Evolutionary conservation across 164 flowering plant species (phyloP).

Genomic region (Annona cherimola): DNA sequence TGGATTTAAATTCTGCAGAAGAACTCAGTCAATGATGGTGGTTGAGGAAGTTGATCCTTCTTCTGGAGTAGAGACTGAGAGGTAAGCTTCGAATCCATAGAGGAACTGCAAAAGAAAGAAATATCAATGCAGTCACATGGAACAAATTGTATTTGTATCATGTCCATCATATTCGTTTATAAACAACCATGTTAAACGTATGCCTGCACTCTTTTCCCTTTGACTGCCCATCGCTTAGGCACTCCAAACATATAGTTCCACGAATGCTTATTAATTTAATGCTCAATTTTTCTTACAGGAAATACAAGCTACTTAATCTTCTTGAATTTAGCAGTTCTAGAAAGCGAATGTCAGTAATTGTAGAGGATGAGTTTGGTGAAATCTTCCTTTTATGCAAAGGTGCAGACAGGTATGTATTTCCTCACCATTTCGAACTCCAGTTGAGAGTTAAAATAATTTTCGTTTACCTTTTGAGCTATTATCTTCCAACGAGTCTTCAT

Average conservation of each 20-base stretch:
- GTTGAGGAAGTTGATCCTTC: slow-evolving; percentile 37
- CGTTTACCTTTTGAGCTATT: not conserved
- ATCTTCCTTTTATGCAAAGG: slow-evolving; percentile 71
- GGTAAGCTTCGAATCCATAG: slow-evolving; percentile 23
- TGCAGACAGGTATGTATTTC: slow-evolving; percentile 49
- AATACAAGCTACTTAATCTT: slow-evolving; percentile 49
- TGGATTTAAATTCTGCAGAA: slow-evolving; percentile 57
- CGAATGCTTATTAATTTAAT: too few species aligned
- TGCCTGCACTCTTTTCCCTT: not conserved
- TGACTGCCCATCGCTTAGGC: not conserved
- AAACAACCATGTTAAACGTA: not conserved
- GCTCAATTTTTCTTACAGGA: slow-evolving; percentile 29
- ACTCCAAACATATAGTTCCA: too few species aligned
- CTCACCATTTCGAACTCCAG: not conserved
- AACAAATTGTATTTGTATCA: not conserved
- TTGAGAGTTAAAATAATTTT: too few species aligned
- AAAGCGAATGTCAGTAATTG: slow-evolving; percentile 71
- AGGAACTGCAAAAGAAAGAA: not conserved
- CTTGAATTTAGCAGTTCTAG: slow-evolving; percentile 57
- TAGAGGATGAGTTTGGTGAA: slow-evolving; percentile 43
- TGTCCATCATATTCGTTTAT: not conserved
- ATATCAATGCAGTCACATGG: not conserved
- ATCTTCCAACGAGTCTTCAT: not conserved
- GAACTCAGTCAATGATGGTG: slow-evolving; percentile 49
- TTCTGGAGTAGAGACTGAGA: slow-evolving; percentile 30